Conservation (phyloP, 148 eudicot species). For the Cornus controversa region DNA sequence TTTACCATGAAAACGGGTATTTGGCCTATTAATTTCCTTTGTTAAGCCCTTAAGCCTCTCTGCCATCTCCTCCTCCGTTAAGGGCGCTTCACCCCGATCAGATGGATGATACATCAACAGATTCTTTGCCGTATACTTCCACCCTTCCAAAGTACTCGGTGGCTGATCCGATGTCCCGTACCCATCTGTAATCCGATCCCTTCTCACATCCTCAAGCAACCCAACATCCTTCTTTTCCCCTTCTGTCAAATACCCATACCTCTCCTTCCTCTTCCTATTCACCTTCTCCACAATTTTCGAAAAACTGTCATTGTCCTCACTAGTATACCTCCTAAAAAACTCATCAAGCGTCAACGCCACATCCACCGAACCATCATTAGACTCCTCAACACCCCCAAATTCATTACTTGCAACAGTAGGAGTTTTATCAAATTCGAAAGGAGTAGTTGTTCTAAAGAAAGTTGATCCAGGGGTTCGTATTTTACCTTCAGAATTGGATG, state of each 20-base stretch:
- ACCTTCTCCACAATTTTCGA: slow-evolving; percentile 66
- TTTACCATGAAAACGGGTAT: slow-evolving; percentile 81
- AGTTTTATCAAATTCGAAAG: slow-evolving; percentile 48
- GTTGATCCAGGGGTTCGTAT: slow-evolving; percentile 69
- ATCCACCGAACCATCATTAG: slow-evolving; percentile 31
- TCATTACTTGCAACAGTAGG: slow-evolving; percentile 31
- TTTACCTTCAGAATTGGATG: slow-evolving; percentile 27
- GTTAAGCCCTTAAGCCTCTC: slow-evolving; percentile 73
- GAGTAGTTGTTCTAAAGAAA: slow-evolving; percentile 53
- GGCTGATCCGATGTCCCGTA: slow-evolving; percentile 90
- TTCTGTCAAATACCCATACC: slow-evolving; percentile 64
- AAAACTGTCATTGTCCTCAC: slow-evolving; percentile 92
- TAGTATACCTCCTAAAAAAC: slow-evolving; percentile 79
- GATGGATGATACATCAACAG: slow-evolving; percentile 91
- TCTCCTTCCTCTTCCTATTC: slow-evolving; percentile 79
- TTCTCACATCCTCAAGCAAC: slow-evolving; percentile 63
- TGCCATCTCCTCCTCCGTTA: slow-evolving; percentile 68
- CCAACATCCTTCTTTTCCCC: slow-evolving; percentile 48
- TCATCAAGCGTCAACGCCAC: slow-evolving; percentile 51
- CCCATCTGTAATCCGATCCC: slow-evolving; percentile 82
- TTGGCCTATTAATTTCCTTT: slow-evolving; percentile 64
- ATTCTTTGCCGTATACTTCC: slow-evolving; percentile 83
- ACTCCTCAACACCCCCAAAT: slow-evolving; percentile 13
- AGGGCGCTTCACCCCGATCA: slow-evolving; percentile 67
- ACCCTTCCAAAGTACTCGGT: slow-evolving; percentile 61